Percentiles rank a stretch among this genome's conserved stretches.
phyloP scores from a whole-genome alignment of 495 filamentous ascomycete genomes.

The Lasiosphaeriaceae sp. region DNA sequence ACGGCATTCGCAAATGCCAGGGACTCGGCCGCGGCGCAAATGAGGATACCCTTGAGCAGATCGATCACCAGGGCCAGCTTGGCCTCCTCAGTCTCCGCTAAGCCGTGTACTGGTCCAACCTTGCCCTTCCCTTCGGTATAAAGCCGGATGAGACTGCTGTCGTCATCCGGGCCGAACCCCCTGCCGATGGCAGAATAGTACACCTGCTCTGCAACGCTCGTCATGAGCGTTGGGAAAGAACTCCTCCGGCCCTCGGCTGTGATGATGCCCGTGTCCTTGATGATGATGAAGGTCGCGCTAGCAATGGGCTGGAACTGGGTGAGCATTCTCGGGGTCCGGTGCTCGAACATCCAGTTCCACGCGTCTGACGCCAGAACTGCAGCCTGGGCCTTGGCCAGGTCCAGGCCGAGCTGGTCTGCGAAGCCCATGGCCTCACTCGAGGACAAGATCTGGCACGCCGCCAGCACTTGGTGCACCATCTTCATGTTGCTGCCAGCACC shows the following conservation, averaged over 20 bases:
- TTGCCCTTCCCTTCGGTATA: slow-evolving; percentile 44
- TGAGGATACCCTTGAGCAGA: slow-evolving; percentile 60
- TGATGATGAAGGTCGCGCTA: slow-evolving; percentile 70
- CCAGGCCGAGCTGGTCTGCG: slow-evolving; percentile 62
- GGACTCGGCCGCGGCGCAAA: slow-evolving; percentile 62
- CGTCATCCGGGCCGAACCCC: slow-evolving; percentile 64
- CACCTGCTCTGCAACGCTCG: slow-evolving; percentile 65
- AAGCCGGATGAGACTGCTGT: slow-evolving; percentile 64
- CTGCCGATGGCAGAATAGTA: slow-evolving; percentile 58
- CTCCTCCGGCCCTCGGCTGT: slow-evolving; percentile 59
- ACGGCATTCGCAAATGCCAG: slow-evolving; percentile 61
- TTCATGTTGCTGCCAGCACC: slow-evolving; percentile 84
- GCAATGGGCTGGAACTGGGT: slow-evolving; percentile 62
- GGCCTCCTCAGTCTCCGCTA: slow-evolving; percentile 33
- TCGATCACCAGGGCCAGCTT: slow-evolving; percentile 55
- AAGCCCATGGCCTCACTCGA: slow-evolving; percentile 72
- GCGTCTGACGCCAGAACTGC: slow-evolving; percentile 56
- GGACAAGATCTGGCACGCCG: slow-evolving; percentile 70
- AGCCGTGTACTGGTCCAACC: slow-evolving; percentile 34
- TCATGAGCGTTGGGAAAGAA: slow-evolving; percentile 66
- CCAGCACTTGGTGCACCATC: slow-evolving; percentile 80
- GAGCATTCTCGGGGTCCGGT: slow-evolving; percentile 67
- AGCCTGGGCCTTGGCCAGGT: slow-evolving; percentile 54
- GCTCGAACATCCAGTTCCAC: slow-evolving; percentile 80
- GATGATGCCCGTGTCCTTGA: slow-evolving; percentile 80